Evolutionary conservation across 192 early-diverging fungal genomes (phyloP).

Genomic region (Lobosporangium transversale): DNA sequence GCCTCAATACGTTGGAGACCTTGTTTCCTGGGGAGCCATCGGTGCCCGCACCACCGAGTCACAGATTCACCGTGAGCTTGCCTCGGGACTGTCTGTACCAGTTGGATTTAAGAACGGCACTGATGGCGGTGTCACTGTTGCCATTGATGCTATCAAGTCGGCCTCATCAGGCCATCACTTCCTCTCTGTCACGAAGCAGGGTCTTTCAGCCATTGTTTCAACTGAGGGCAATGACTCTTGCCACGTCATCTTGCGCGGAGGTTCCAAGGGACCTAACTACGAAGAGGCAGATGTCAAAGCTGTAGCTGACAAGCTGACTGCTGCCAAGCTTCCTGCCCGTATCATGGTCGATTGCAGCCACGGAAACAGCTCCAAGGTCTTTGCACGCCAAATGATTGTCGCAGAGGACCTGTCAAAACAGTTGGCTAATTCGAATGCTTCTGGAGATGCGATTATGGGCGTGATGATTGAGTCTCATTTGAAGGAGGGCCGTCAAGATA

Average conservation of each 20-base stretch:
- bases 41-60: slow-evolving; percentile 87
- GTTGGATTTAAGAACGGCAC: slow-evolving; percentile 91
- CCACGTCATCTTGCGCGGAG: slow-evolving; percentile 95
- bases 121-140: slow-evolving; percentile 82
- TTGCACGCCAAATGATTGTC: slow-evolving; percentile 85
- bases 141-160: slow-evolving; percentile 92
- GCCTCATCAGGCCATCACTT: slow-evolving; percentile 81
- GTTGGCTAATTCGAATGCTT: slow-evolving; percentile 65
- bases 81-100: slow-evolving; percentile 81
- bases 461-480: slow-evolving; percentile 97
- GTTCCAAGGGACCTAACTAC: slow-evolving; percentile 90
- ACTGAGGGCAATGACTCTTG: slow-evolving; percentile 91
- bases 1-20: slow-evolving; percentile 83
- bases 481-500: slow-evolving; percentile 85
- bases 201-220: slow-evolving; percentile 82
- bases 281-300: slow-evolving; percentile 72
- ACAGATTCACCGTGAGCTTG: slow-evolving; percentile 84
- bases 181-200: slow-evolving; percentile 88
- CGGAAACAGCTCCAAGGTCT: slow-evolving; percentile 92
- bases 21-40: slow-evolving; percentile 82
- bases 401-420: slow-evolving; percentile 67
- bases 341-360: slow-evolving; percentile 98
- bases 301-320: slow-evolving; percentile 65
- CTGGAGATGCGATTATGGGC: slow-evolving; percentile 84
- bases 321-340: slow-evolving; percentile 63